Evolutionary conservation across 306 rosid species (phyloP).

Genomic region (cucumber (Cucumis sativus)): DNA sequence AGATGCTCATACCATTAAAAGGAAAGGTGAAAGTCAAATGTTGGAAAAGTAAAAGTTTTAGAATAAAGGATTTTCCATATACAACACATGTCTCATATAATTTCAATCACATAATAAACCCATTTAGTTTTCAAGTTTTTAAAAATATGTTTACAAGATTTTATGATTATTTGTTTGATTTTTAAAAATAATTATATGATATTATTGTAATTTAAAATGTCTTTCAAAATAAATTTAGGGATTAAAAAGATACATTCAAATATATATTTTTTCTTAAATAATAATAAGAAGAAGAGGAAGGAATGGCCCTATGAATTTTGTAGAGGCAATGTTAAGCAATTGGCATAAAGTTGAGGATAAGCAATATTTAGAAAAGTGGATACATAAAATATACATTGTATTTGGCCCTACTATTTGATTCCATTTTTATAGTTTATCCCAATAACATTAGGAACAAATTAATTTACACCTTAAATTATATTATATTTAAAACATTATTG

Average conservation of each 20-base stretch:
- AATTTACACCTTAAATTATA: too few species aligned
- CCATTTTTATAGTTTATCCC: neutral
- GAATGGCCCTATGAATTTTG: neutral
- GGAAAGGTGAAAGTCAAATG: neutral
- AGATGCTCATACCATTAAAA: neutral
- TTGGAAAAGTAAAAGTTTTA: neutral
- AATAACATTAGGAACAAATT: neutral
- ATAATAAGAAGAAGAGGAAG: neutral
- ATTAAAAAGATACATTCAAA: too few species aligned
- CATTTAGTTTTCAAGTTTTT: too few species aligned
- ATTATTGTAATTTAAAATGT: too few species aligned
- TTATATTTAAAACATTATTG: too few species aligned
- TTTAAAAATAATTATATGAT: too few species aligned
- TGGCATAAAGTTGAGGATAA: neutral
- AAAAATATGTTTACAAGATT: too few species aligned
- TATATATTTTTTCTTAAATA: too few species aligned
- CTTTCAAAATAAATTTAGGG: too few species aligned
- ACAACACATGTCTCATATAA: neutral
- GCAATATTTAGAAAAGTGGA: neutral
- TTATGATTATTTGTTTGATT: too few species aligned
- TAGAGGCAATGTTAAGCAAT: neutral
- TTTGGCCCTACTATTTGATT: neutral
- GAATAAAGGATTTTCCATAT: neutral
- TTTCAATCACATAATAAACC: too few species aligned
- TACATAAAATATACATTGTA: neutral